Percentiles rank a stretch among this genome's conserved stretches.
Conservation (phyloP, 1,284 basidiomycete genomes). For the Stereum hirsutum region DNA sequence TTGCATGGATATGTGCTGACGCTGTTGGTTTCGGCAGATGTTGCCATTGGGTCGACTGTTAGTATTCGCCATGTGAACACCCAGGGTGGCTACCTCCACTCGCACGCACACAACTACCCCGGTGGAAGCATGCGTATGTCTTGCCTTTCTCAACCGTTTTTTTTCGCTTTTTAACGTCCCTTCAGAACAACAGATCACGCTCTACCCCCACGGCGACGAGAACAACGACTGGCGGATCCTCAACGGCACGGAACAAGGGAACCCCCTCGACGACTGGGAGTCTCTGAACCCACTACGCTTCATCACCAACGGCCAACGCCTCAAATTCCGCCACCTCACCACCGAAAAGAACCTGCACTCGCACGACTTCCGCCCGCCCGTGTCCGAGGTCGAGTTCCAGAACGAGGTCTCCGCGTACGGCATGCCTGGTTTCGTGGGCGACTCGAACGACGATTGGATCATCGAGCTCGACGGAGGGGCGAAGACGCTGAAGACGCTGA, state of each 20-base stretch:
- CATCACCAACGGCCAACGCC: slow-evolving; percentile 59
- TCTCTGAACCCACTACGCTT: slow-evolving; percentile 45
- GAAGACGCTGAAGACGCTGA: slow-evolving; percentile 71
- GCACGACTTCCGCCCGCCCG: slow-evolving; percentile 88
- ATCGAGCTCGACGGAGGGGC: slow-evolving; percentile 77
- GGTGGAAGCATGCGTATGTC: slow-evolving; percentile 73
- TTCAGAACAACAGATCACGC: slow-evolving; percentile 93
- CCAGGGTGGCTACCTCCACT: slow-evolving; percentile 96
- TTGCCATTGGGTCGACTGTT: slow-evolving; percentile 80
- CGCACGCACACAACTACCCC: slow-evolving; percentile 86
- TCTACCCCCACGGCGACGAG: slow-evolving; percentile 91
- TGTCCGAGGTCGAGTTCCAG: slow-evolving; percentile 99
- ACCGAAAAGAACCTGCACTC: slow-evolving; percentile 90
- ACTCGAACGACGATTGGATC: slow-evolving; percentile 93
- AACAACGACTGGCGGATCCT: slow-evolving; percentile 89
- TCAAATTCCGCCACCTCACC: slow-evolving; percentile 77
- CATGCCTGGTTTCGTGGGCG: slow-evolving; percentile 76
- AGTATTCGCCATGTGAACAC: slow-evolving; percentile 90
- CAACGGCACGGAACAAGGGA: slow-evolving; percentile 50
- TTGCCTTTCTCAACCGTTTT: background rate
- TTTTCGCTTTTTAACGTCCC: background rate
- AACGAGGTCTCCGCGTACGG: slow-evolving; percentile 98
- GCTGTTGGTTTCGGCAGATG: slow-evolving; percentile 39
- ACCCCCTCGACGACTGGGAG: slow-evolving; percentile 47
- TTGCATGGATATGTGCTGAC: slow-evolving; percentile 1